Evolutionary conservation across 805 yeast genomes (phyloP), one percentile per base, ranked within the genome.

Genomic region (Myxozyma neglecta): DNA sequence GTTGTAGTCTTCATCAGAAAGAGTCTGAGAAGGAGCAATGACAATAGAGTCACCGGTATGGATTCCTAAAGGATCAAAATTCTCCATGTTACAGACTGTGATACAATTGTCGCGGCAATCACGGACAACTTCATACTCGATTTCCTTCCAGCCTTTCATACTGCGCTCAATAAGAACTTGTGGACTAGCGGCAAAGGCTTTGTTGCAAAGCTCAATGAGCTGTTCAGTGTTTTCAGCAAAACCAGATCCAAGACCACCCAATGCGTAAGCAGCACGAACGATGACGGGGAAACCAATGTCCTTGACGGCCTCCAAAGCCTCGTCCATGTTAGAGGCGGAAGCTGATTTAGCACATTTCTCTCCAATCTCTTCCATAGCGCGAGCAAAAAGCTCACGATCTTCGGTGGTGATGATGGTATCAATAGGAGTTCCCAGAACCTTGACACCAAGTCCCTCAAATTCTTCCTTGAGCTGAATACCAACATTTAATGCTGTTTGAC

Each of bases 31-130:
- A 54, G 99, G 99, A 57, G 99, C 99, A 72, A 93, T 97, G 60
- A 93, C 99, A 72, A 93, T 94, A 58, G 98, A 94, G 77, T 93
- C 99, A 83, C 99, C 99, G 63, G 99, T 93, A 75, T 93, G 99
- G 72, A 93, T 92, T 75, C 99, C 99, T 70, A 93, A 83, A 51
- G 99, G 99, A 78, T 93, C 99, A 70, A 93, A 93, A 79, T 93
- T 93, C 80, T 93, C 99, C 99, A 93, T 93, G 80, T 93, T 93
- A 84, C 99, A 93, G 66, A 93, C 99, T 53, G 99, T 93, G 71
- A 93, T 90, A 86, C 99, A 93, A 84, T 93, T 93, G 77, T 90
- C 97, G 71, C 85, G 88, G 55, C 96, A 92, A 79, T 93, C 99
- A 77, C 99, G 90, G 58, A 93, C 99, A 76, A 93, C 99, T 79